Evolutionary conservation across 768 basidiomycete species (phyloP).

Genomic region (Amanita subjunquillea): DNA sequence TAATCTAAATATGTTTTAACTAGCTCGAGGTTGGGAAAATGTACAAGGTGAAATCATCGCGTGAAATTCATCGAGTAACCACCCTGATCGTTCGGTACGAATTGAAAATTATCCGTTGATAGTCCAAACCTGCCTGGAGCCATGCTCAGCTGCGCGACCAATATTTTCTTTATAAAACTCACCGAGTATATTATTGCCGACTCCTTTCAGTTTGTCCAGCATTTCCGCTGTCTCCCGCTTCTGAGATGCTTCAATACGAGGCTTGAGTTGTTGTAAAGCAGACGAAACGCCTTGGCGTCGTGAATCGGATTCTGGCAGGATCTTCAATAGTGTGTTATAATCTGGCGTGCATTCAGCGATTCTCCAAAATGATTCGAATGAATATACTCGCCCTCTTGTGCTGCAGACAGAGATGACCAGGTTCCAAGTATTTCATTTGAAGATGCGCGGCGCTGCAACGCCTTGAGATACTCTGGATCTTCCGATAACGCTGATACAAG

Average conservation of each 20-base stretch:
- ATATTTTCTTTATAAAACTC: conserved; percentile 10
- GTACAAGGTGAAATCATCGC: conserved; percentile 9
- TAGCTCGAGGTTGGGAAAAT: neutral
- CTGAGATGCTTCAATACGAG: conserved; percentile 65
- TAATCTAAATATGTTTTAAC: conserved; percentile 3
- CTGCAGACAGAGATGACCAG: conserved; percentile 76
- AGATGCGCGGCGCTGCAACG: conserved; percentile 76
- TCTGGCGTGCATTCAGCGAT: conserved; percentile 33
- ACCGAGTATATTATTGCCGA: conserved; percentile 89
- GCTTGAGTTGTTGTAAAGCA: conserved; percentile 46
- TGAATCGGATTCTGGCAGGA: conserved; percentile 48
- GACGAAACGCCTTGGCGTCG: conserved; percentile 36
- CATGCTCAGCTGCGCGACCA: neutral
- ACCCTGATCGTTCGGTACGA: conserved; percentile 89
- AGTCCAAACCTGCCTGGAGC: conserved; percentile 79
- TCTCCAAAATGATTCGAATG: neutral
- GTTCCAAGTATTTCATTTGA: conserved; percentile 74
- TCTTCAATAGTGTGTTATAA: conserved; percentile 57
- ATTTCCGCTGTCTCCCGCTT: conserved; percentile 87
- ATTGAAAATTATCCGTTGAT: conserved; percentile 95
- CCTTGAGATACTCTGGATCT: conserved; percentile 80
- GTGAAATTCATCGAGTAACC: conserved; percentile 90
- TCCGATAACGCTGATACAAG: conserved; percentile 64
- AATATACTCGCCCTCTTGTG: conserved; percentile 62
- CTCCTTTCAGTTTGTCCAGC: conserved; percentile 82